Evolutionary conservation across 129 eudicot genomes (phyloP).

Genomic region (Flaveria bidentis): DNA sequence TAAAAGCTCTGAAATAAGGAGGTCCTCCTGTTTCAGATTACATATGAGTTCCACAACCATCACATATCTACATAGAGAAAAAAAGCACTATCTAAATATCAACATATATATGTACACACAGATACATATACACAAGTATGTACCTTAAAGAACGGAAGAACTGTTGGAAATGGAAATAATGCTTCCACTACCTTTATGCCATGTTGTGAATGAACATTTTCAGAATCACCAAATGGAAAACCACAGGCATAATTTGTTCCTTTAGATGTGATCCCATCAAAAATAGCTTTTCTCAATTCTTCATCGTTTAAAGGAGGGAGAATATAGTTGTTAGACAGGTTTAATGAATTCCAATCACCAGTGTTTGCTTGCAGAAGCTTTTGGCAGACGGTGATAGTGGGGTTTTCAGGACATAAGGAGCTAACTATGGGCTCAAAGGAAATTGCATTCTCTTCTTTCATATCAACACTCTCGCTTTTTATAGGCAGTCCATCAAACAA

Average conservation of each 20-base stretch:
- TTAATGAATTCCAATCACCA: constrained; percentile 53
- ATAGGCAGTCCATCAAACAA: constrained; percentile 51
- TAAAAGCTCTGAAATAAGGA: constrained; percentile 69
- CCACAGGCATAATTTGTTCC: constrained; percentile 61
- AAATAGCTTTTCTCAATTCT: constrained; percentile 60
- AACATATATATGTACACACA: background rate
- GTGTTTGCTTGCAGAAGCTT: constrained; percentile 52
- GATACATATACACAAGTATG: background rate
- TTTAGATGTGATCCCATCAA: constrained; percentile 38
- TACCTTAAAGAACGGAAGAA: constrained; percentile 86
- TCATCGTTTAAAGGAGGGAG: constrained; percentile 90
- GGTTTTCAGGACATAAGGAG: constrained; percentile 70
- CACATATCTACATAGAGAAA: background rate
- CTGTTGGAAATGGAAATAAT: constrained; percentile 80
- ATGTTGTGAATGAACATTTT: constrained; percentile 47
- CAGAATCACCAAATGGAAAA: constrained; percentile 61
- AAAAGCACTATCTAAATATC: background rate
- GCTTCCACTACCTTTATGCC: constrained; percentile 62
- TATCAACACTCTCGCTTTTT: constrained; percentile 31
- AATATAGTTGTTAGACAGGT: constrained; percentile 57
- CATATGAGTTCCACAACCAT: constrained; percentile 4
- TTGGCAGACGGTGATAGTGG: constrained; percentile 69
- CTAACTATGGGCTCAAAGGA: constrained; percentile 34
- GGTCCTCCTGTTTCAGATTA: constrained; percentile 64
- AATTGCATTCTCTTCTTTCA: constrained; percentile 20